These are phyloP conservation scores for Gloeopeniophorella convolvens DNA, from an alignment of 768 basidiomycete genomes.

Conservation along the genomic window DNA sequence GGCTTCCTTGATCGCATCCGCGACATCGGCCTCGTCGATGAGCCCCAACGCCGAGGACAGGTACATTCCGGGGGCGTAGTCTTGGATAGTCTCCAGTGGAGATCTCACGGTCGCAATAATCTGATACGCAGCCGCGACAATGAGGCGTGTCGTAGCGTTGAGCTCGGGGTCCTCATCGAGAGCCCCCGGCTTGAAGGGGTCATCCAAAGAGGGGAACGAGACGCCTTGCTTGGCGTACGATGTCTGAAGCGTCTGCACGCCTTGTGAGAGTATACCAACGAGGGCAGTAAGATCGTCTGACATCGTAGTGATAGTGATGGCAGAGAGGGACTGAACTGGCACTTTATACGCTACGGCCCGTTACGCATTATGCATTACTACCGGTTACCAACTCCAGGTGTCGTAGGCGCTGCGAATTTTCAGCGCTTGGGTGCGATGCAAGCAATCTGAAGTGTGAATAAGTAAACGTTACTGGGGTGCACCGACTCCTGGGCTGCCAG, in stretches of 20 bases:
- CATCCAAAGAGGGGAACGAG: conserved; percentile 6
- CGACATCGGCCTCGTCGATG: conserved; percentile 1
- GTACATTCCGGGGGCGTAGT: conserved; percentile 1
- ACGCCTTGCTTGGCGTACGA: conserved; percentile 1
- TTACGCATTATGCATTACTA: no score
- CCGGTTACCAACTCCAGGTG: no score
- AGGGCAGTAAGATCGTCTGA: neutral
- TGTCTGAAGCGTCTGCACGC: conserved; percentile 5
- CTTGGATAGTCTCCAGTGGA: conserved; percentile 1
- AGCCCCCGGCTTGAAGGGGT: neutral
- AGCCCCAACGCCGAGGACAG: conserved; percentile 1
- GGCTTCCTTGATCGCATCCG: conserved; percentile 5
- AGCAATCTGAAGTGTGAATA: no score
- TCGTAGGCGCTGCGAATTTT: no score
- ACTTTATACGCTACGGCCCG: no score
- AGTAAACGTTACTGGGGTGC: no score
- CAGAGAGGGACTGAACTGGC: neutral
- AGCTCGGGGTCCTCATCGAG: neutral
- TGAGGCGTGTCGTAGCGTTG: neutral
- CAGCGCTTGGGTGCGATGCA: no score
- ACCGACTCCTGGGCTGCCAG: no score
- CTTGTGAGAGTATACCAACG: neutral
- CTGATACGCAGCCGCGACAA: conserved; percentile 3
- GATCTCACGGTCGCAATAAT: conserved; percentile 6
- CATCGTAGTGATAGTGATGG: neutral